Evolutionary conservation across 169 alveolate genomes (phyloP), one percentile per base, ranked within the genome.

Genomic region (Plasmodium vinckei): DNA sequence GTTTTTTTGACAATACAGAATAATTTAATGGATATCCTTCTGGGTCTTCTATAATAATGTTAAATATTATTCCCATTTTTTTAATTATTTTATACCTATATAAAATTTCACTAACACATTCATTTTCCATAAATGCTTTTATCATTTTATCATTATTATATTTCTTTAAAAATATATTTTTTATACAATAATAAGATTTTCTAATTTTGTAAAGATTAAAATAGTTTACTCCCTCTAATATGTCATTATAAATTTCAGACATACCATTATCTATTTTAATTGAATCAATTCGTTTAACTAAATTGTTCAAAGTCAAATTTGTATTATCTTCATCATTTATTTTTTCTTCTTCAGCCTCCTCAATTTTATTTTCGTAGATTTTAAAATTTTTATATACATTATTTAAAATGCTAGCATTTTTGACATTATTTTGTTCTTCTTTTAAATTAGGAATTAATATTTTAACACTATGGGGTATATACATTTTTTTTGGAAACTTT

Each of bases 71-170:
- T 77, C 63, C 88, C 0, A 65, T 64, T 64, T 77, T 77, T 17
- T 33, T 77, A n/a, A 77, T 63, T 15, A 77, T 77, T 77, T 77
- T 77, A 53, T 77, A 77, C 39, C 88, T 54, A 77, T 77, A 77
- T 39, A 77, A 77, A 15, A 77, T 77, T 64, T 77, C 88, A 68
- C 88, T 77, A 23, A 77, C 71, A 63, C 63, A 77, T 6, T 9
- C 42, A 47, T 77, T 77, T 77, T 65, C 67, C 12, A 56, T 9
- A 27, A 77, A 77, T 44, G n/a, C 9, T 23, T 77, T 77, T 73
- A 10, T 59, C 25, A 5, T 9, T 19, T 77, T 25, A 7, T 51
- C 13, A 39, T 56, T 12, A 17, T 9, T n/a, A 21, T 77, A 77
- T 49, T 73, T 73, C 33, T 77, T 77, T 42, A 63, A 21, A 46